These are phyloP conservation scores for Cystobasidium ongulense DNA, from an alignment of 768 basidiomycete species.

Conservation along the genomic window DNA sequence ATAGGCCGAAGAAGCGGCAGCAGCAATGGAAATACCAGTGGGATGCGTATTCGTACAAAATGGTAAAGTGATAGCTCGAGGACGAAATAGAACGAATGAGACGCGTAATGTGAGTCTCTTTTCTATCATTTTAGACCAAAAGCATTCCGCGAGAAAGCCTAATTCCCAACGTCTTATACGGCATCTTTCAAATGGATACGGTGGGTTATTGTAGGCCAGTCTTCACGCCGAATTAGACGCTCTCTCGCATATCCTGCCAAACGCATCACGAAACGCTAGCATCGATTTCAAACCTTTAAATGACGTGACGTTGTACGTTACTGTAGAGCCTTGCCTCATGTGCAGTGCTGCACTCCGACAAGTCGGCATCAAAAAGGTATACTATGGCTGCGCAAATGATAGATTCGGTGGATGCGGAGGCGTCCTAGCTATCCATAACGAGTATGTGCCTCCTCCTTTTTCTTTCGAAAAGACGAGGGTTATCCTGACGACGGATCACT, in stretches of 20 bases:
- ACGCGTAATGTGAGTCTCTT: conserved; percentile 62
- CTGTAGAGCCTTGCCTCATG: conserved; percentile 99
- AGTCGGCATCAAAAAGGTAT: conserved; percentile 79
- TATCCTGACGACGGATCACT: not conserved
- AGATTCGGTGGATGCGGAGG: conserved; percentile 95
- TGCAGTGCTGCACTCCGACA: conserved; percentile 92
- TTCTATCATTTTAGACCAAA: conserved; percentile 7
- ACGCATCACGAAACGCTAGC: conserved; percentile 51
- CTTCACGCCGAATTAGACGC: conserved; percentile 96
- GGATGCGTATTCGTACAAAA: conserved; percentile 89
- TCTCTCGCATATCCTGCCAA: conserved; percentile 73
- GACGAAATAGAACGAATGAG: conserved; percentile 89
- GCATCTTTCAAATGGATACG: too few species aligned
- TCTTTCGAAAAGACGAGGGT: not conserved
- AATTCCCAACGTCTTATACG: not conserved
- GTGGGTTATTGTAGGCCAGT: conserved; percentile 83
- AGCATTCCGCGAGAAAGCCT: not conserved
- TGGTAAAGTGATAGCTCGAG: conserved; percentile 66
- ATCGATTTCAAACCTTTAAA: conserved; percentile 57
- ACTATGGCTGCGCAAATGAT: conserved; percentile 89
- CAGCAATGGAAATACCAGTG: conserved; percentile 82
- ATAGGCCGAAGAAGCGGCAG: conserved; percentile 62
- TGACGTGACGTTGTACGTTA: conserved; percentile 83
- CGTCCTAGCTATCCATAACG: conserved; percentile 74
- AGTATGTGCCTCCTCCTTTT: conserved; percentile 48